Percentiles rank a stretch among this genome's conserved stretches.
phyloP scores from a whole-genome alignment of 768 basidiomycete species.

The Pholiota molesta region DNA sequence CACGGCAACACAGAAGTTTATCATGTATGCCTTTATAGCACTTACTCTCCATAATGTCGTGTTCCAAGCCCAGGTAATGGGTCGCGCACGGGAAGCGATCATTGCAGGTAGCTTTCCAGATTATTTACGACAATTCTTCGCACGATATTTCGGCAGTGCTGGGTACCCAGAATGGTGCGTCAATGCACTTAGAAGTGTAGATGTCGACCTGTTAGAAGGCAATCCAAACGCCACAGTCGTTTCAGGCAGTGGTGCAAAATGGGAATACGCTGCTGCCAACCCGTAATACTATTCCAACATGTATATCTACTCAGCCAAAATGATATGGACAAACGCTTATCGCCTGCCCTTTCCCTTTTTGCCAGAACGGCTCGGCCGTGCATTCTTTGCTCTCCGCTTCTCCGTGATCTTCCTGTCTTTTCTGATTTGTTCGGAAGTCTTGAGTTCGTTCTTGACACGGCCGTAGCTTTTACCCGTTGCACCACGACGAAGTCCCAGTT shows the following conservation, averaged over 20 bases:
- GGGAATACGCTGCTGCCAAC: conserved; percentile 67
- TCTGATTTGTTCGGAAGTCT: conserved; percentile 85
- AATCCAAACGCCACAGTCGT: conserved; percentile 49
- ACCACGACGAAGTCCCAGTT: conserved; percentile 51
- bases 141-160: conserved; percentile 71
- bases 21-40: conserved; percentile 44
- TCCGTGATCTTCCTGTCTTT: conserved; percentile 70
- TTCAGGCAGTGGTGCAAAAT: conserved; percentile 68
- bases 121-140: conserved; percentile 78
- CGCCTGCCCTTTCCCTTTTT: conserved; percentile 46
- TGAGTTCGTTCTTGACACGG: conserved; percentile 81
- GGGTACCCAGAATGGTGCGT: conserved; percentile 91
- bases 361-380: conserved; percentile 54
- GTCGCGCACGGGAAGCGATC: conserved; percentile 82
- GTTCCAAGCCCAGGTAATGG: conserved; percentile 89
- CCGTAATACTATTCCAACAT: conserved; percentile 12
- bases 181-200: conserved; percentile 79
- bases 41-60: conserved; percentile 82
- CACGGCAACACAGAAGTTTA: background rate
- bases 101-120: conserved; percentile 75
- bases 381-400: conserved; percentile 76
- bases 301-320: conserved; percentile 2
- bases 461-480: conserved; percentile 54
- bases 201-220: conserved; percentile 77
- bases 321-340: conserved; percentile 3